phyloP scores from a whole-genome alignment of 352 stramenopile genomes.

The Thalassiosira mediterranea region DNA sequence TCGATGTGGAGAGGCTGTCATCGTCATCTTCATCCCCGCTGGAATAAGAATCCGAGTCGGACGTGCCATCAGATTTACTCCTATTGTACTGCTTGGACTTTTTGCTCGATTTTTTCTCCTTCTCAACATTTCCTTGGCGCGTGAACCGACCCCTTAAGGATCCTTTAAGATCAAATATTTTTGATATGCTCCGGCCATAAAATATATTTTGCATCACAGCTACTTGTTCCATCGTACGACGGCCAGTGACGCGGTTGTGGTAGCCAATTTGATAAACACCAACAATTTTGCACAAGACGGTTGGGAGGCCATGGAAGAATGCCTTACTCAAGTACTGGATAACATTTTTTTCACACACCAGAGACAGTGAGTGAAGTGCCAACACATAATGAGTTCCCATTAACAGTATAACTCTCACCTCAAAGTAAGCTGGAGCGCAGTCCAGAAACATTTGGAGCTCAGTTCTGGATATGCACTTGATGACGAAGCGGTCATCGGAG shows the following conservation, averaged over 20 bases:
- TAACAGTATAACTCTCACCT: slow-evolving; percentile 50
- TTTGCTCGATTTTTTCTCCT: slow-evolving; percentile 46
- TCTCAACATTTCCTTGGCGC: slow-evolving; percentile 47
- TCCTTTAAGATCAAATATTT: slow-evolving; percentile 98
- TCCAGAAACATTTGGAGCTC: slow-evolving; percentile 96
- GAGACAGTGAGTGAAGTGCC: too few relatives aligned
- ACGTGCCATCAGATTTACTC: slow-evolving; percentile 42
- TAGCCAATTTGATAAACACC: slow-evolving; percentile 96
- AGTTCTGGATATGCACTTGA: slow-evolving; percentile 97
- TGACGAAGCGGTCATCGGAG: slow-evolving; percentile 95
- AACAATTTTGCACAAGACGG: slow-evolving; percentile 95
- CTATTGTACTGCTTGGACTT: slow-evolving; percentile 31
- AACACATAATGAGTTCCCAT: neutral
- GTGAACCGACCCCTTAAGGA: slow-evolving; percentile 93
- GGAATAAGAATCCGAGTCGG: slow-evolving; percentile 46
- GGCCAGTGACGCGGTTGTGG: slow-evolving; percentile 89
- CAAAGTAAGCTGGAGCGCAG: slow-evolving; percentile 93
- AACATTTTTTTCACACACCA: neutral
- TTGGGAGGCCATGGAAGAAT: slow-evolving; percentile 93
- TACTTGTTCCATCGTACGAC: slow-evolving; percentile 90
- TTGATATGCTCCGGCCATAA: slow-evolving; percentile 85
- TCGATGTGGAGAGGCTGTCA: slow-evolving; percentile 26
- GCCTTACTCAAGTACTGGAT: slow-evolving; percentile 92
- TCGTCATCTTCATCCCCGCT: slow-evolving; percentile 45
- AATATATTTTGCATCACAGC: slow-evolving; percentile 87